Conservation (phyloP, 2,329 filamentous ascomycete genomes). For the Clonostachys byssicola region DNA sequence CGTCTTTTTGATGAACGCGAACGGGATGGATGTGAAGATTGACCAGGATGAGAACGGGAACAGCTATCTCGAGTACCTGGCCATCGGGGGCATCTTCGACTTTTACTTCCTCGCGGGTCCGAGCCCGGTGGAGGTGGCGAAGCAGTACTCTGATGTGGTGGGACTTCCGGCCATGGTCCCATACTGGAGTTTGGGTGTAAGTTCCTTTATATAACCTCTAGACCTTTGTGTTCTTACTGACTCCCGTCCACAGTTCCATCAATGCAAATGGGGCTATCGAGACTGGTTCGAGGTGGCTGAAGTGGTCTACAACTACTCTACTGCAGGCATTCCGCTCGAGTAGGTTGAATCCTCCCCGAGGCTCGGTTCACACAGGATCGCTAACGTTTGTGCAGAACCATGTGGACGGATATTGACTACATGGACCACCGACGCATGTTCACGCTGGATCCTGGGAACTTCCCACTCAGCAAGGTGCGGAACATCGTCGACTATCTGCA, state of each 20-base stretch:
- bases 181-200: conserved; percentile 52
- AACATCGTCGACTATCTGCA: conserved; percentile 66
- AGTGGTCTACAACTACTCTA: conserved; percentile 60
- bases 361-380: conserved; percentile 40
- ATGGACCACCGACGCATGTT: conserved; percentile 35
- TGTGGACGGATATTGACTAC: conserved; percentile 3
- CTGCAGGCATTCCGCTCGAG: conserved; percentile 59
- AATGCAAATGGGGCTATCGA: conserved; percentile 56
- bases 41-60: conserved; percentile 45
- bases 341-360: conserved; percentile 23
- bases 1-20: conserved; percentile 66
- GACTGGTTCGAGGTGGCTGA: conserved; percentile 60
- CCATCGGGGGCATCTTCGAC: conserved; percentile 68
- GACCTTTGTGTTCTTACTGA: conserved; percentile 1
- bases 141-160: conserved; percentile 51
- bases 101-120: conserved; percentile 59
- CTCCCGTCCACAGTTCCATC: conserved; percentile 22
- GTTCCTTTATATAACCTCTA: conserved; percentile 26
- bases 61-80: conserved; percentile 73
- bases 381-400: conserved; percentile 13
- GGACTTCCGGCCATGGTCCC: conserved; percentile 55
- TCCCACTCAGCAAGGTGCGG: conserved; percentile 56
- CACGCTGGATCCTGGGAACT: conserved; percentile 60
- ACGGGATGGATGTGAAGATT: conserved; percentile 72
- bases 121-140: conserved; percentile 46